Base-by-base conservation (phyloP, 2,329 filamentous ascomycete species). In the Diaporthe vaccinii region DNA sequence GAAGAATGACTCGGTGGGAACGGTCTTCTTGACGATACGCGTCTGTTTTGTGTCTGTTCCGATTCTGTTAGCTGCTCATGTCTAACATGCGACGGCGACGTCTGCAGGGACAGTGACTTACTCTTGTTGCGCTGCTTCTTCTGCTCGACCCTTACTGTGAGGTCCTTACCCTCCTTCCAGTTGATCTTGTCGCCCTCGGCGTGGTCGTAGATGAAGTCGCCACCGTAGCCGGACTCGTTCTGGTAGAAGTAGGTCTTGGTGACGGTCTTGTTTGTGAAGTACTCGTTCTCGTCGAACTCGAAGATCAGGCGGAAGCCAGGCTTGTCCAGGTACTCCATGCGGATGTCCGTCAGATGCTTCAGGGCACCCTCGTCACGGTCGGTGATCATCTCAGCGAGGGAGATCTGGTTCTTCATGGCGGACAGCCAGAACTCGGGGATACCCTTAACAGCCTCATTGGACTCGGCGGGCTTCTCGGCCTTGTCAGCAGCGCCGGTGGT, bases 51-150 rank as follows among this genome's bases (percentile, higher is more conserved):
- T 99, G 89, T 97, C 97, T 98, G 81, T 6, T 76, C 80, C 77
- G 57, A 74, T 80, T 77, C 79, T 78, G 51, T 57, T 28, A 53
- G 36, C 17, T 53, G 8, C 55, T 31, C 22, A 34, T n/a, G 14
- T 31, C 49, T 9, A 17, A 1, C 58, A 34, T 5, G 31, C 31
- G 22, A 15, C n/a, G 14, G 61, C 17, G 25, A 28, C 17, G 41
- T 28, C 44, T 4, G 31, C 34, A 31, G 41, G 62, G 22, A 20
- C 9, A 36, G 34, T 25, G 20, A 76, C 89, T 88, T 89, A 99
- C 97, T 98, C 92, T 98, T 99, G 89, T 99, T 99, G 78, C 97
- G 92, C 89, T 99, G 97, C 91, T 99, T 99, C 92, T 99, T 99
- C 90, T 95, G 97, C 90, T 99, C 97, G 76, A 98, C 89, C 79